phyloP scores from a whole-genome alignment of 345 rosid genomes.

The Toxicodendron radicans region DNA sequence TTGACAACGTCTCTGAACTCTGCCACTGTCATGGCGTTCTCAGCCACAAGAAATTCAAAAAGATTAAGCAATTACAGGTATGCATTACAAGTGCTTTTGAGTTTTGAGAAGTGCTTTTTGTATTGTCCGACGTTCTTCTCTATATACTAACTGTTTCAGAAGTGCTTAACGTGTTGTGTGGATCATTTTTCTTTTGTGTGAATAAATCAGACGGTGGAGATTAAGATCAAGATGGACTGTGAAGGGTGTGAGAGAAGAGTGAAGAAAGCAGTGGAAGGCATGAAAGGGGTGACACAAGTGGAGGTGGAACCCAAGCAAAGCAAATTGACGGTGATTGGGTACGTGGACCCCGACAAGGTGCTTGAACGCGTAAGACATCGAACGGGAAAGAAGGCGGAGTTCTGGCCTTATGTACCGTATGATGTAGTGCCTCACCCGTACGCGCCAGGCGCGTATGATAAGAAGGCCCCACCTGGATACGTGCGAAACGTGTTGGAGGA shows the following conservation, averaged over 20 bases:
- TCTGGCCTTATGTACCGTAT: constrained; percentile 63
- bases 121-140: neutral
- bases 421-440: constrained; percentile 54
- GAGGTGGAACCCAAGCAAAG: constrained; percentile 54
- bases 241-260: constrained; percentile 69
- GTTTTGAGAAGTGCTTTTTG: neutral
- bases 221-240: constrained; percentile 64
- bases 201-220: constrained; percentile 56
- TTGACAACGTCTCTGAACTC: constrained; percentile 1
- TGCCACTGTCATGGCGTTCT: constrained; percentile 6
- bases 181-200: too few species aligned
- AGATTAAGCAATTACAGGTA: constrained; percentile 24
- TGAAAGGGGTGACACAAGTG: constrained; percentile 57
- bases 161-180: neutral
- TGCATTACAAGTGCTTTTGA: neutral
- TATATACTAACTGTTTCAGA: neutral
- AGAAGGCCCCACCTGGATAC: constrained; percentile 59
- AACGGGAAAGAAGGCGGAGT: constrained; percentile 60
- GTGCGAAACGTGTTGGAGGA: constrained; percentile 46
- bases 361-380: constrained; percentile 55
- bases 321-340: constrained; percentile 64
- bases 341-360: constrained; percentile 59
- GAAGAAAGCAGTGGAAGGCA: constrained; percentile 52
- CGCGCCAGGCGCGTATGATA: constrained; percentile 52
- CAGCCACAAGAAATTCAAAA: constrained; percentile 1